Percentiles rank a stretch among this genome's conserved stretches.
Evolutionary conservation across 2,329 filamentous ascomycete species (phyloP).

Genomic region (Ophiostoma novo-ulmi): DNA sequence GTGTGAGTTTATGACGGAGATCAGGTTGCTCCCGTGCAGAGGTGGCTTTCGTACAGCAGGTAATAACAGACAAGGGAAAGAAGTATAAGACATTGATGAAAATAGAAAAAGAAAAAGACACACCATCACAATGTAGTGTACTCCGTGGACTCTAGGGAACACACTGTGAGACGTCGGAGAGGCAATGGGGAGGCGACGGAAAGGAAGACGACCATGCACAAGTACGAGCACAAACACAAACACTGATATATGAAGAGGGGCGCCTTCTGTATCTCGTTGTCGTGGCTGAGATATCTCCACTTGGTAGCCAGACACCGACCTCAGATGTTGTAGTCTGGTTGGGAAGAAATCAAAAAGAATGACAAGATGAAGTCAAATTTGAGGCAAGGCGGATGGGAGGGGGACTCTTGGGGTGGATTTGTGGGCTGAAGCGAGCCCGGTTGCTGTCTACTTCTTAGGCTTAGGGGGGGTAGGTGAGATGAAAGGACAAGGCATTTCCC

Average conservation of each 20-base stretch:
- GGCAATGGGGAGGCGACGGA: constrained; percentile 16
- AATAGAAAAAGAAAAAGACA: background rate
- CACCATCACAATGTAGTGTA: constrained; percentile 21
- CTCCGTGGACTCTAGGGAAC: constrained; percentile 32
- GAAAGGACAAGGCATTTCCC: background rate
- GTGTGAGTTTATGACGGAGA: background rate
- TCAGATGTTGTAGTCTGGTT: background rate
- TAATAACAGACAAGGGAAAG: background rate
- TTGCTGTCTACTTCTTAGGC: constrained; percentile 11
- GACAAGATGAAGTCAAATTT: background rate
- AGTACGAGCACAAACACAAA: constrained; percentile 15
- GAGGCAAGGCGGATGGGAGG: background rate
- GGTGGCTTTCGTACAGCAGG: background rate
- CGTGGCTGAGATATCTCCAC: constrained; percentile 12
- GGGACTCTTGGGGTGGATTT: background rate
- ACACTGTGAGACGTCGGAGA: constrained; percentile 35
- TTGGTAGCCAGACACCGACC: constrained; percentile 4
- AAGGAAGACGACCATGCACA: constrained; percentile 12
- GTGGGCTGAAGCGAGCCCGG: constrained; percentile 17
- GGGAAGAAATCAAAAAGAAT: background rate
- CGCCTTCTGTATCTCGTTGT: constrained; percentile 3
- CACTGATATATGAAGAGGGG: constrained; percentile 13
- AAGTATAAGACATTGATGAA: background rate
- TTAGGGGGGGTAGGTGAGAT: background rate
- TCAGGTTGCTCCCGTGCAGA: background rate